These are phyloP conservation scores for Linnemannia zychae DNA, from an alignment of 192 early-diverging fungal genomes.

Conservation along the genomic window DNA sequence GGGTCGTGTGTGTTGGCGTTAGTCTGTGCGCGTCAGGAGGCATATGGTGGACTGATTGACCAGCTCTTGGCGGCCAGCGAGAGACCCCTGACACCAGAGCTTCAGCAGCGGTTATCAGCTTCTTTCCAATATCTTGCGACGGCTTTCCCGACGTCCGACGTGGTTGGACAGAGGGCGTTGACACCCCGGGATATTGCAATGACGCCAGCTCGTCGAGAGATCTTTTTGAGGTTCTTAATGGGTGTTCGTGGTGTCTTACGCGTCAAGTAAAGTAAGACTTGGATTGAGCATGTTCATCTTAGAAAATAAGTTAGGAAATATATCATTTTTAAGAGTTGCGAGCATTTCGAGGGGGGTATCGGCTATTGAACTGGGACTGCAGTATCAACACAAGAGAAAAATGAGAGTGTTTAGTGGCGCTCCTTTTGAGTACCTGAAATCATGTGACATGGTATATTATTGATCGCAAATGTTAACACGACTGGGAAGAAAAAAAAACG, in stretches of 20 bases:
- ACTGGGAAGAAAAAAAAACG: not conserved
- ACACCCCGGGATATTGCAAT: constrained; percentile 60
- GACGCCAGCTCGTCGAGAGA: constrained; percentile 31
- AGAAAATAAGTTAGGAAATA: no score
- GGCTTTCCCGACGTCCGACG: constrained; percentile 47
- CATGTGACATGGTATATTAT: not conserved
- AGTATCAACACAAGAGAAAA: no score
- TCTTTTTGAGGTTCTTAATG: constrained; percentile 70
- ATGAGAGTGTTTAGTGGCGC: no score
- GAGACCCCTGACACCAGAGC: constrained; percentile 53
- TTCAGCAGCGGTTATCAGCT: constrained; percentile 61
- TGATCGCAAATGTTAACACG: not conserved
- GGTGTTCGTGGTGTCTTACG: constrained; percentile 76
- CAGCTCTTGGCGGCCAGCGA: constrained; percentile 66
- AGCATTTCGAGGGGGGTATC: no score
- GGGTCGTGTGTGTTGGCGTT: constrained; percentile 71
- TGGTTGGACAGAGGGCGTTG: constrained; percentile 45
- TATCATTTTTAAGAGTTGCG: no score
- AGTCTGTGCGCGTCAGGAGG: constrained; percentile 63
- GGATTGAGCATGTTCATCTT: no score
- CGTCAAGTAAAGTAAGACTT: constrained; percentile 65
- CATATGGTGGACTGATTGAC: constrained; percentile 65
- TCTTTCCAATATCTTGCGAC: constrained; percentile 60
- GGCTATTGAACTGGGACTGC: no score
- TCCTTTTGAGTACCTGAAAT: not conserved